These are phyloP conservation scores for Biscogniauxia mediterranea DNA, from an alignment of 2,329 filamentous ascomycete species.

Conservation along the genomic window DNA sequence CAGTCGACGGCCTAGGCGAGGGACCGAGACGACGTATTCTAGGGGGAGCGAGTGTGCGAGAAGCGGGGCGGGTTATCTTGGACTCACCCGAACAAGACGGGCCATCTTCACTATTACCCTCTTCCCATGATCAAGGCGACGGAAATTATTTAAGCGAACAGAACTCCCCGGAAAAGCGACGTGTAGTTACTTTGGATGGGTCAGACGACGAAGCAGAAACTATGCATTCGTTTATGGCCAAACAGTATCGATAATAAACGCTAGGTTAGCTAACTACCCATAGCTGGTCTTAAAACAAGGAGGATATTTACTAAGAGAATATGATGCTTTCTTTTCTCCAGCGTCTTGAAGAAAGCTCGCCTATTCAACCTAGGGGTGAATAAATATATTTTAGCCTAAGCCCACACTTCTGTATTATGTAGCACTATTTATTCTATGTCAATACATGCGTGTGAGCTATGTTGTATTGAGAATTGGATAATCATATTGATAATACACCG, in stretches of 20 bases:
- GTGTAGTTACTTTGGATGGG: neutral
- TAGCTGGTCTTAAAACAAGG: neutral
- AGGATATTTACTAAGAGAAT: neutral
- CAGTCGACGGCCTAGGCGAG: conserved; percentile 4
- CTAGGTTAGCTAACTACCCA: no score
- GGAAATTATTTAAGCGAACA: neutral
- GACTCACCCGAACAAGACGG: neutral
- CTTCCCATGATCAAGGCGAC: neutral
- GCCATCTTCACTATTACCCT: neutral
- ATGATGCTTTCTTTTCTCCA: no score
- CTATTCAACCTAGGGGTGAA: no score
- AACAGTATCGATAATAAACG: neutral
- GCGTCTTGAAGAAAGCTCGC: no score
- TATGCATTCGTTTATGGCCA: conserved; percentile 12
- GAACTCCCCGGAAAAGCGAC: neutral
- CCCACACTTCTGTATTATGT: no score
- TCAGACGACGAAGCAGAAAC: conserved; percentile 7
- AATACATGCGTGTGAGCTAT: no score
- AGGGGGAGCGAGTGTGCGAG: neutral
- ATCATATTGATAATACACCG: no score
- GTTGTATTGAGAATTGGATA: no score
- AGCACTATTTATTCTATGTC: no score
- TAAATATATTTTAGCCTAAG: no score
- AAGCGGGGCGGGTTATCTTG: neutral
- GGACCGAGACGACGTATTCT: conserved; percentile 1